Evolutionary conservation across 805 yeast species (phyloP).

Genomic region (Saccharomycopsis fermentans): DNA sequence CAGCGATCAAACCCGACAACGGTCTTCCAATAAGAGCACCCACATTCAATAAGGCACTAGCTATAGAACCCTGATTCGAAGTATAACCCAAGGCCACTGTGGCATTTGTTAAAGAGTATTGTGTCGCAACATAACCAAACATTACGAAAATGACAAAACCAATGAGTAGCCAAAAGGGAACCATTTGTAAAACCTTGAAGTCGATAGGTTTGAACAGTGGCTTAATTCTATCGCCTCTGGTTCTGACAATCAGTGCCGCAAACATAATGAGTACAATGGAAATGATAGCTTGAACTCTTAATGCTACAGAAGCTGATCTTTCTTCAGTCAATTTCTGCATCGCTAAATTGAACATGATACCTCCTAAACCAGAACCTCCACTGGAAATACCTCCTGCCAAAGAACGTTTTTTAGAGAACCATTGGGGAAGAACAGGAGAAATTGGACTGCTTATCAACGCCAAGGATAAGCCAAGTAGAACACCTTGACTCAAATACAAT

Average conservation of each 20-base stretch:
- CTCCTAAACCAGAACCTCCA: conserved; percentile 36
- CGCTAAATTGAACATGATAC: conserved; percentile 32
- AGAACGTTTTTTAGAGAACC: conserved; percentile 42
- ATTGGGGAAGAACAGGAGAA: conserved; percentile 41
- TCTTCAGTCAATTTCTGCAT: conserved; percentile 27
- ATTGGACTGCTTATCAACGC: conserved; percentile 40
- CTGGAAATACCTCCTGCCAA: conserved; percentile 31
- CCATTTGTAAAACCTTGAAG: conserved; percentile 26
- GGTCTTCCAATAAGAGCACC: conserved; percentile 53
- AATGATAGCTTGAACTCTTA: conserved; percentile 29
- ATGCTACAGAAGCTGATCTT: conserved; percentile 27
- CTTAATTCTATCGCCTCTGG: conserved; percentile 30
- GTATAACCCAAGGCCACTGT: conserved; percentile 51
- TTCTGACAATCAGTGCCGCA: conserved; percentile 28
- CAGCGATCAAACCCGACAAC: conserved; percentile 39
- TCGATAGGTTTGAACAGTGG: conserved; percentile 35
- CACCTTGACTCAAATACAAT: conserved; percentile 46
- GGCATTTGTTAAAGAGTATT: conserved; percentile 51
- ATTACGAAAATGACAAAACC: conserved; percentile 38
- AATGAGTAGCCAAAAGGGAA: conserved; percentile 34
- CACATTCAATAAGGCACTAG: conserved; percentile 48
- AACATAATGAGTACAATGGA: conserved; percentile 28
- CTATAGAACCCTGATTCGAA: conserved; percentile 44
- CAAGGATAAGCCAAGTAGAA: conserved; percentile 42
- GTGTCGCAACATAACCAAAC: conserved; percentile 50